A percentile compares a stretch with the other conserved stretches of the same genome.
Conservation (phyloP, 169 alveolate species). For the Plasmodium reichenowi region DNA sequence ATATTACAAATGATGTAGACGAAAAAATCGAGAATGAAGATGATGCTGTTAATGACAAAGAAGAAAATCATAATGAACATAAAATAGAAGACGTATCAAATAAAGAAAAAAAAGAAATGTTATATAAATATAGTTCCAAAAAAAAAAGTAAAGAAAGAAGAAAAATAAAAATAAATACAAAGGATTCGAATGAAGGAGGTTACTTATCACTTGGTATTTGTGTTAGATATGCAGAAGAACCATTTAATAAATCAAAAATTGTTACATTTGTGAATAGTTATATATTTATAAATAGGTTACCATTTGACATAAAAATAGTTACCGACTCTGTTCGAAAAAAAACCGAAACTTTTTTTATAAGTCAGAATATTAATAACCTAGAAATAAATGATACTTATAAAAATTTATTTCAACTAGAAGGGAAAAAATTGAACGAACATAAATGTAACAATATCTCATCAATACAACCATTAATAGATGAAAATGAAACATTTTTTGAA, state of each 20-base stretch:
- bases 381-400: conserved; percentile 48
- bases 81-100: neutral
- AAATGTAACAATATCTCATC: conserved; percentile 2
- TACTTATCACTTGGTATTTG: conserved; percentile 83
- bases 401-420: conserved; percentile 31
- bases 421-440: conserved; percentile 3
- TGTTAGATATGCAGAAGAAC: conserved; percentile 86
- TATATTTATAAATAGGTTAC: conserved; percentile 85
- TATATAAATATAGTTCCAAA: conserved; percentile 7
- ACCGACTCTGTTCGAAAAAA: conserved; percentile 17
- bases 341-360: conserved; percentile 21
- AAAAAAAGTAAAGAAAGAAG: conserved; percentile 24
- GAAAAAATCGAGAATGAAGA: neutral
- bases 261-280: conserved; percentile 86
- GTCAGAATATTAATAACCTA: neutral
- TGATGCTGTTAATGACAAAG: neutral
- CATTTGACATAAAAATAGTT: conserved; percentile 82
- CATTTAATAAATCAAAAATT: conserved; percentile 84
- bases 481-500: neutral
- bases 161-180: conserved; percentile 40
- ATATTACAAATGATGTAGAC: neutral
- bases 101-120: neutral
- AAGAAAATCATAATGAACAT: conserved; percentile 1
- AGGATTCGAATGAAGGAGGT: conserved; percentile 59
- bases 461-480: neutral